These are phyloP conservation scores for Flammula alnicola DNA, from an alignment of 1,284 basidiomycete genomes.

Conservation along the genomic window DNA sequence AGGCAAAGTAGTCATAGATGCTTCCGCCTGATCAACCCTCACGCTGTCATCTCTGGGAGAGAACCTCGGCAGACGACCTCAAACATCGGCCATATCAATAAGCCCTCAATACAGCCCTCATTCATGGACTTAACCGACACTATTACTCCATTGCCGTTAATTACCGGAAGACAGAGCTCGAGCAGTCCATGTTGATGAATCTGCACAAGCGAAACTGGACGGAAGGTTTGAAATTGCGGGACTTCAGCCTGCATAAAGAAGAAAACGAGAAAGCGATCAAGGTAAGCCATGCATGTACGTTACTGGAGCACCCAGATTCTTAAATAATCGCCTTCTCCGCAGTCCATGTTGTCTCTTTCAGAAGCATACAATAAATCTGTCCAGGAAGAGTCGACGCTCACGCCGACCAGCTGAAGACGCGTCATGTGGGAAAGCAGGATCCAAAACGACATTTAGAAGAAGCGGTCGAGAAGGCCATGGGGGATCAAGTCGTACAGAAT, in stretches of 20 bases:
- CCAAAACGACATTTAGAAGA: constrained; percentile 97
- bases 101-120: constrained; percentile 97
- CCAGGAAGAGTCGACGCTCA: constrained; percentile 92
- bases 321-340: constrained; percentile 21
- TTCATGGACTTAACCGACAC: constrained; percentile 94
- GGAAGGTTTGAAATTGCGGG: constrained; percentile 88
- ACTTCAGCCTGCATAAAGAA: constrained; percentile 87
- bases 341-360: constrained; percentile 93
- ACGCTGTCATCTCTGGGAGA: constrained; percentile 84
- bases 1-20: constrained; percentile 98
- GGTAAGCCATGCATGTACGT: constrained; percentile 49
- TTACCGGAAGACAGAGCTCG: constrained; percentile 95
- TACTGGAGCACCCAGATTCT: constrained; percentile 6
- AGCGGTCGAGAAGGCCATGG: constrained; percentile 96
- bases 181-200: constrained; percentile 98
- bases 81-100: constrained; percentile 98
- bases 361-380: constrained; percentile 95
- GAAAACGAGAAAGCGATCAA: constrained; percentile 91
- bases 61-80: constrained; percentile 98
- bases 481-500: constrained; percentile 93
- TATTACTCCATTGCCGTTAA: constrained; percentile 98
- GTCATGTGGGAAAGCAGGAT: constrained; percentile 97
- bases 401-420: constrained; percentile 91
- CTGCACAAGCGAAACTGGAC: constrained; percentile 98
- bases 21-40: constrained; percentile 93